These are phyloP conservation scores for Penicillium sp. DNA, from an alignment of 2,329 filamentous ascomycete genomes.

Conservation along the genomic window DNA sequence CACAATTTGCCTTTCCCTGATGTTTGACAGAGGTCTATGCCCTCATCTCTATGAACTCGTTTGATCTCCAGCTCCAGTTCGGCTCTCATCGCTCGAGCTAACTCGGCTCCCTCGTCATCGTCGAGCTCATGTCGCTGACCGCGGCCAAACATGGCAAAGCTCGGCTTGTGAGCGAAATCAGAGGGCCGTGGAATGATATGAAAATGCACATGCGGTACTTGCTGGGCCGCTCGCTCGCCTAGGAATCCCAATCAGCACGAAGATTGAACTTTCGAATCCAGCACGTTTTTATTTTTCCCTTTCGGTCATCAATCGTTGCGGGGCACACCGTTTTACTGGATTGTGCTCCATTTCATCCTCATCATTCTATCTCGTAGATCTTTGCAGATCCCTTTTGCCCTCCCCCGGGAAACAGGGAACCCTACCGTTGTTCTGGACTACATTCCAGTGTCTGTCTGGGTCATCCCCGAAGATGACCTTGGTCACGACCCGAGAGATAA, in stretches of 20 bases:
- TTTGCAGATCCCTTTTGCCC: too few species aligned
- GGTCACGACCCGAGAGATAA: constrained; percentile 63
- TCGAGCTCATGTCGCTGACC: constrained; percentile 44
- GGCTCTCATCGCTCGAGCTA: constrained; percentile 34
- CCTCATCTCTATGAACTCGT: constrained; percentile 31
- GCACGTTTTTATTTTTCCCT: background rate
- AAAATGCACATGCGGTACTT: constrained; percentile 90
- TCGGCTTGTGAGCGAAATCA: constrained; percentile 24
- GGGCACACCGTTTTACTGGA: background rate
- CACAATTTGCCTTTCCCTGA: constrained; percentile 18
- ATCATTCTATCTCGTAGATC: too few species aligned
- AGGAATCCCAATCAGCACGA: constrained; percentile 7
- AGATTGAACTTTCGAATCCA: background rate
- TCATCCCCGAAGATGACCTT: constrained; percentile 55
- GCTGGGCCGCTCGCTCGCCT: constrained; percentile 79
- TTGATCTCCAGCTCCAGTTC: constrained; percentile 34
- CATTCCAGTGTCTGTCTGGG: constrained; percentile 71
- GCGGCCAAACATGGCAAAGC: constrained; percentile 43
- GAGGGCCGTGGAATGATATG: constrained; percentile 81
- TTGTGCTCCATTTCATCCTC: too few species aligned
- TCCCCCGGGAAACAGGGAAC: background rate
- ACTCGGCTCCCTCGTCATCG: constrained; percentile 39
- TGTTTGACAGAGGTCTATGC: constrained; percentile 29
- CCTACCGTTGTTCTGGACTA: constrained; percentile 86
- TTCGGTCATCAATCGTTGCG: background rate